Conservation (phyloP, 495 filamentous ascomycete genomes). For the Xylaria bambusicola region DNA sequence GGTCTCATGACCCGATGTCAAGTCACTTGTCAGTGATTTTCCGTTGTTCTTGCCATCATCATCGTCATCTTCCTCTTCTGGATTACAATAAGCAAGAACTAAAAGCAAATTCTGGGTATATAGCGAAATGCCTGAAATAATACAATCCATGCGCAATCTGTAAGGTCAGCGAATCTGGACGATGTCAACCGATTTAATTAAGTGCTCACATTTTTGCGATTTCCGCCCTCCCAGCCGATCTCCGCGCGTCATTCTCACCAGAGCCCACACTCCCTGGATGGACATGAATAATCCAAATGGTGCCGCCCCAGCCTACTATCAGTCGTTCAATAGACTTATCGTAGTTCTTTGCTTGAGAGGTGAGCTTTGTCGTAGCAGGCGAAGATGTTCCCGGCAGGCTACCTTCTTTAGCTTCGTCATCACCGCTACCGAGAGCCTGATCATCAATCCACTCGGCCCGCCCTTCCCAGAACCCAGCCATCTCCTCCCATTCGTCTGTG, state of each 20-base stretch:
- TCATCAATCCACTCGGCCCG: conserved; percentile 91
- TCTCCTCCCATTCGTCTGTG: conserved; percentile 82
- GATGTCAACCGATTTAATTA: not conserved
- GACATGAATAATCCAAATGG: conserved; percentile 92
- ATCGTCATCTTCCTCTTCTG: conserved; percentile 62
- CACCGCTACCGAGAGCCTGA: conserved; percentile 60
- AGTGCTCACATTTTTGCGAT: conserved; percentile 82
- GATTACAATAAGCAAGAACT: conserved; percentile 83
- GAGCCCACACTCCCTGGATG: conserved; percentile 70
- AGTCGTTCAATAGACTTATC: conserved; percentile 69
- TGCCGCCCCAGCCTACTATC: conserved; percentile 91
- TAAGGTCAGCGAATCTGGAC: conserved; percentile 30
- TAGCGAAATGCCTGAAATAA: conserved; percentile 93
- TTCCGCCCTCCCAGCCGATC: conserved; percentile 76
- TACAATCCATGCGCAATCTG: conserved; percentile 92
- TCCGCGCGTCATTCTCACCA: conserved; percentile 70
- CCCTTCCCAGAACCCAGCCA: conserved; percentile 92
- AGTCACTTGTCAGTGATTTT: conserved; percentile 21
- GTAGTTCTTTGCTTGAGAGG: conserved; percentile 44
- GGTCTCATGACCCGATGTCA: conserved; percentile 34
- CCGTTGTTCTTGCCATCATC: conserved; percentile 20
- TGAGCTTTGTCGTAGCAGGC: conserved; percentile 49
- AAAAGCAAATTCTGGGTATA: conserved; percentile 91
- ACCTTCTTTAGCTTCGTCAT: conserved; percentile 43
- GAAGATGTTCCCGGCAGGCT: conserved; percentile 32